Percentiles rank a stretch among this genome's conserved stretches.
Evolutionary conservation across 2,329 filamentous ascomycete genomes (phyloP).

Genomic region (Lecanicillium sp.): DNA sequence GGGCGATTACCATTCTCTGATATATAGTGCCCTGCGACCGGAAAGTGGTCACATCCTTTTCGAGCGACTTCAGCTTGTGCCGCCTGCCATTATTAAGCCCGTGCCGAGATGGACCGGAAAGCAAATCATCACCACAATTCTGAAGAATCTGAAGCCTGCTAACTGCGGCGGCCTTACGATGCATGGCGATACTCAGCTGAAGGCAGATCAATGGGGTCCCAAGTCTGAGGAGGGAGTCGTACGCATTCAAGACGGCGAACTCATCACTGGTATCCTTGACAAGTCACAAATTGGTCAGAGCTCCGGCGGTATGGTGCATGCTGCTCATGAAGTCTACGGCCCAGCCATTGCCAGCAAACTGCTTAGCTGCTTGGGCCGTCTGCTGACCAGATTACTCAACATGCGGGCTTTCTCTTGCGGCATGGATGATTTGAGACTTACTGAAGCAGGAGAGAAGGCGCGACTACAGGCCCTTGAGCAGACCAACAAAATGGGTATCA

Average conservation of each 20-base stretch:
- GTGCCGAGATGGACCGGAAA: slow-evolving; percentile 87
- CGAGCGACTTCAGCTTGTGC: slow-evolving; percentile 73
- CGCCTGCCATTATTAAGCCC: slow-evolving; percentile 78
- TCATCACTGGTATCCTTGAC: slow-evolving; percentile 87
- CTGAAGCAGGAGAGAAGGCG: slow-evolving; percentile 65
- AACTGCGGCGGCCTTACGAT: slow-evolving; percentile 74
- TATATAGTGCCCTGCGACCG: slow-evolving; percentile 83
- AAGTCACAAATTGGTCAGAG: slow-evolving; percentile 91
- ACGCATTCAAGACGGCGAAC: slow-evolving; percentile 77
- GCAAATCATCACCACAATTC: slow-evolving; percentile 85
- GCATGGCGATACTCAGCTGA: slow-evolving; percentile 70
- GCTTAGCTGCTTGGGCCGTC: slow-evolving; percentile 79
- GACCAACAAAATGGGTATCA: slow-evolving; percentile 64
- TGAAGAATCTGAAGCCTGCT: slow-evolving; percentile 82
- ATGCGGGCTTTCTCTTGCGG: slow-evolving; percentile 96
- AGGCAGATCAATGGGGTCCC: slow-evolving; percentile 71
- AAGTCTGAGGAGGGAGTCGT: slow-evolving; percentile 75
- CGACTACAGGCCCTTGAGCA: slow-evolving; percentile 63
- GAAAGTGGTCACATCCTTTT: slow-evolving; percentile 83
- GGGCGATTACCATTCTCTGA: slow-evolving; percentile 85
- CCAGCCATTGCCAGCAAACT: slow-evolving; percentile 79
- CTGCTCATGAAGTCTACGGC: slow-evolving; percentile 89
- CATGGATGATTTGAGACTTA: slow-evolving; percentile 90
- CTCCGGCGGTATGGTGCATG: slow-evolving; percentile 81
- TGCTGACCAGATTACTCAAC: slow-evolving; percentile 83